These are phyloP conservation scores for Colletotrichum neosansevieriae DNA, from an alignment of 2,329 filamentous ascomycete species.

Conservation along the genomic window DNA sequence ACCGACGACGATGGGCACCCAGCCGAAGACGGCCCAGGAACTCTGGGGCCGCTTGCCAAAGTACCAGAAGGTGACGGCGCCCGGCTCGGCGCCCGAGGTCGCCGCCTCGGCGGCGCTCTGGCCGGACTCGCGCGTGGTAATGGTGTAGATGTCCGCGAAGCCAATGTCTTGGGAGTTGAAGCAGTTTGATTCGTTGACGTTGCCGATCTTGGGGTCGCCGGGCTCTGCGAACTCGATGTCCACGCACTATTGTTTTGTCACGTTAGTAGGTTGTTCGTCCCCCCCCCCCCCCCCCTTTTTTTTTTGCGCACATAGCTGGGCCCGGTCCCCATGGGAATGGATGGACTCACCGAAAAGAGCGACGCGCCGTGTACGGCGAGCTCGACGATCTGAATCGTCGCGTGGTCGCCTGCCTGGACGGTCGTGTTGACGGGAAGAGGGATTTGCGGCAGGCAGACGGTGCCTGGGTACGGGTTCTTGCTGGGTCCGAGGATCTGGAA, in stretches of 20 bases:
- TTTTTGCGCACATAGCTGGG: too few species aligned
- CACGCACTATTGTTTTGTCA: constrained; percentile 74
- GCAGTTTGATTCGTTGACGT: constrained; percentile 87
- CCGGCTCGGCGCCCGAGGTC: constrained; percentile 47
- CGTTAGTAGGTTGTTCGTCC: constrained; percentile 15
- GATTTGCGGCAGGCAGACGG: constrained; percentile 90
- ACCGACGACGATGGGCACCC: constrained; percentile 55
- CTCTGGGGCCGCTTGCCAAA: constrained; percentile 7
- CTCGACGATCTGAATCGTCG: constrained; percentile 91
- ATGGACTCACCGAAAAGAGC: constrained; percentile 77
- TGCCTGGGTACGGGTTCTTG: constrained; percentile 87
- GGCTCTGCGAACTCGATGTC: constrained; percentile 93
- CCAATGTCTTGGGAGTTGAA: constrained; percentile 85
- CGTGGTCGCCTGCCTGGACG: constrained; percentile 85
- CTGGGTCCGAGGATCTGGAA: constrained; percentile 87
- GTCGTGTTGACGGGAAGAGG: constrained; percentile 79
- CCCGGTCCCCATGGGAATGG: too few species aligned
- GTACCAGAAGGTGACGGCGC: constrained; percentile 44
- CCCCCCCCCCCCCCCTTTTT: too few species aligned
- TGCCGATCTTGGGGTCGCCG: constrained; percentile 71
- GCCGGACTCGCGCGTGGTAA: constrained; percentile 62
- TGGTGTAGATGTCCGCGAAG: constrained; percentile 82
- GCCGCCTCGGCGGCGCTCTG: constrained; percentile 30
- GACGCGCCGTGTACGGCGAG: constrained; percentile 85
- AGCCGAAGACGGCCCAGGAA: constrained; percentile 49